Base-by-base conservation (phyloP, 306 rosid genomes). In the Vicia villosa region DNA sequence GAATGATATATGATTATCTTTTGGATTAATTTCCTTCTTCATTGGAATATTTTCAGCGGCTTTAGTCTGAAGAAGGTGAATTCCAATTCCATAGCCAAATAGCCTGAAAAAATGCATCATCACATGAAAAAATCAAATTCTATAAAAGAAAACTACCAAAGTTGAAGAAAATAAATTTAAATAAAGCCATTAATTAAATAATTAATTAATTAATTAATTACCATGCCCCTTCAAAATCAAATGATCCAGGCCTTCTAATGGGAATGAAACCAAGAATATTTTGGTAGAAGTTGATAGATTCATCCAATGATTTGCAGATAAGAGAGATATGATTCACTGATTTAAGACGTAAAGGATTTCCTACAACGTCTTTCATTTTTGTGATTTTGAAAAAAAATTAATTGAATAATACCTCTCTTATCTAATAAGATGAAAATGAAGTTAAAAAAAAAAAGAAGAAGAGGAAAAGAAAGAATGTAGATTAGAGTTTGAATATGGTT, bases 271-370 rank as follows among this genome's bases (percentile, higher is more conserved):
- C 98, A 43, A 94, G 90, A 80, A 94, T 49, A 54, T 90, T 83
- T 57, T 84, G 89, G 60, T 94, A 94, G 70, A 90, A 94, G n/a
- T 70, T 50, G 1, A 87, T 84, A 0, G 98, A 85, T 75, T 88
- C 67, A 30, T 80, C 90, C 3, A 87, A 82, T 5, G 92, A 90
- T 70, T 73, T 47, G 74, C 97, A 90, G 2, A 86, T 17, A 8
- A 86, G 90, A 12, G 98, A 94, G 80, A 94, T 80, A 75, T 94
- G 97, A 82, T 94, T 94, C 58, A 94, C 78, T 34, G 98, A 94
- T 30, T 83, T 90, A 21, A 94, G 86, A 66, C 85, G 92, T 42
- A 94, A 81, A 52, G 98, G 98, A 55, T 94, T 94, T 84, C 68
- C 92, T 15, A 19, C 71, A 17, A 7, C 85, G 69, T 82, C 98